Base-by-base conservation (phyloP, 352 stramenopile genomes). In the Globisporangium splendens region DNA sequence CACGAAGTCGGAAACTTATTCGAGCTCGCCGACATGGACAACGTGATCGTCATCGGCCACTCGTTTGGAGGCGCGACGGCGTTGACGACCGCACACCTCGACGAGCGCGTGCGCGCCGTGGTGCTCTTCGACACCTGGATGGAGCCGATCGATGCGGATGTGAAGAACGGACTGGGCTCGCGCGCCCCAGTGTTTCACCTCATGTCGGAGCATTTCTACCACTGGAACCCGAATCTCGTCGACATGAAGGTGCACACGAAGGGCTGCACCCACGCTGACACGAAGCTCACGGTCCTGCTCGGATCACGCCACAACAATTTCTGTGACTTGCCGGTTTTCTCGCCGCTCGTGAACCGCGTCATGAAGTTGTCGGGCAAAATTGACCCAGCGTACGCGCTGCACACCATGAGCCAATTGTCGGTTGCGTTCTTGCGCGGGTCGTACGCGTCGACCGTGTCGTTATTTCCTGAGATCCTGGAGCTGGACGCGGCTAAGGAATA, bases 271-370 rank as follows among this genome's bases (percentile, higher is more conserved):
- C 69, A 88, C 39, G 47, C 41, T 1, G 18, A 72, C 2, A 73
- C 71, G 12, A 62, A 60, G 33, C 63, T 86, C 33, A 73, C 72
- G 28, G 75, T 74, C 41, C 52, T 88, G 52, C 63, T 63, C 0
- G 68, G 63, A 43, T 69, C 74, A 15, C 63, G 72, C 11, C 80
- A 91, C 78, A 88, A 87, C 69, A 87, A 91, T 57, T 91, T 91
- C 35, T 86, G 73, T 28, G 80, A 91, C 39, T 62, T 91, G 24
- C 68, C 77, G 2, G 49, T 88, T 24, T 91, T 91, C 56, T 87
- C 80, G 35, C 80, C 77, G 20, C 51, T 68, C 10, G 43, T 88
- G 48, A 86, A 81, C 54, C 65, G 74, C 0, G 52, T 85, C 43
- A 59, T 79, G 54, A 85, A 86, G 66, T 65, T 72, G 0, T 59